Conservation (phyloP, 495 filamentous ascomycete species). For the Collariella sp. region DNA sequence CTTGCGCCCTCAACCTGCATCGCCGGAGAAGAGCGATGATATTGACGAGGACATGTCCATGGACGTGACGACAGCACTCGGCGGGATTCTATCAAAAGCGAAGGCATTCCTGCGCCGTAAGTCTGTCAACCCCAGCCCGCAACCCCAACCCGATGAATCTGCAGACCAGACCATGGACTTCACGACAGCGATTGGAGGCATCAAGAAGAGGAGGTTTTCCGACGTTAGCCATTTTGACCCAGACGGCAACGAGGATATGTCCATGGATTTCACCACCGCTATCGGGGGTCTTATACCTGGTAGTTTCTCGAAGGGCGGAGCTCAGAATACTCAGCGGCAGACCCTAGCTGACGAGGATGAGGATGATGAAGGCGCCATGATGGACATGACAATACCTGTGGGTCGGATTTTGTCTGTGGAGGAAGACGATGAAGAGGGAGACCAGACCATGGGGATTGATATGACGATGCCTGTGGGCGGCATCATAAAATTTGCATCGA, state of each 20-base stretch:
- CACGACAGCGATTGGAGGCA: slow-evolving; percentile 65
- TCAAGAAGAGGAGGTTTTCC: slow-evolving; percentile 26
- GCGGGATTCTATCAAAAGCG: slow-evolving; percentile 60
- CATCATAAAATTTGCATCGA: slow-evolving; percentile 36
- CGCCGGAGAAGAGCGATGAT: slow-evolving; percentile 40
- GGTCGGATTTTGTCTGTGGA: slow-evolving; percentile 47
- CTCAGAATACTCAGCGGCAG: slow-evolving; percentile 19
- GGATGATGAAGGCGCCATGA: slow-evolving; percentile 44
- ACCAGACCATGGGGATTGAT: slow-evolving; percentile 37
- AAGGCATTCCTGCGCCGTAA: slow-evolving; percentile 21
- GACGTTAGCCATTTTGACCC: slow-evolving; percentile 23
- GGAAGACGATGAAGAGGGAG: slow-evolving; percentile 10
- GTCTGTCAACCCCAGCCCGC: slow-evolving; percentile 16
- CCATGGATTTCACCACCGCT: slow-evolving; percentile 73
- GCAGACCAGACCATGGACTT: slow-evolving; percentile 71
- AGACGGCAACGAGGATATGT: slow-evolving; percentile 56
- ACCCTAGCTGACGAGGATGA: slow-evolving; percentile 22
- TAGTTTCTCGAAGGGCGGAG: slow-evolving; percentile 23
- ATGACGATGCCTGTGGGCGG: slow-evolving; percentile 48
- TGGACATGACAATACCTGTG: slow-evolving; percentile 52
- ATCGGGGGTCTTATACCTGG: slow-evolving; percentile 54
- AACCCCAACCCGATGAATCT: slow-evolving; percentile 10
- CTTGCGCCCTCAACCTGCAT: slow-evolving; percentile 29
- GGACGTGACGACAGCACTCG: slow-evolving; percentile 77
- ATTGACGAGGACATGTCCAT: slow-evolving; percentile 55